Evolutionary conservation across 805 yeast species (phyloP), one percentile per base, ranked within the genome.

Genomic region (Ogataea ganodermae): DNA sequence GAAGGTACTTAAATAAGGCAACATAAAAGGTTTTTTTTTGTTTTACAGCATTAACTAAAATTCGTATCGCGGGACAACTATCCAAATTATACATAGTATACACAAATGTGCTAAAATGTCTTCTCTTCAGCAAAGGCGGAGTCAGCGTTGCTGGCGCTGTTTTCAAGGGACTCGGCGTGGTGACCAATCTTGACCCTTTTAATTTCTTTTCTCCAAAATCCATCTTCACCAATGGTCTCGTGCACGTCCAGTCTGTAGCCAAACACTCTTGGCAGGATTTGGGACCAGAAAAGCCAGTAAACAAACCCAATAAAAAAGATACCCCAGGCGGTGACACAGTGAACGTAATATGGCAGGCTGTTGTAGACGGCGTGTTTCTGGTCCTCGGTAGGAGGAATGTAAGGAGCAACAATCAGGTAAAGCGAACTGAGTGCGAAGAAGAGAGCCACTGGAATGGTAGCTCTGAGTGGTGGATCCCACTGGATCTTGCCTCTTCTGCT

Each of bases 321-420:
- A 54, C 85, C 90, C 82, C 89, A 78, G 10, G 90, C 83, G n/a
- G 85, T 88, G 42, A 86, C 94, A 62, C 89, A 83, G 64, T 55
- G 59, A 4, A 53, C 35, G 75, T 81, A 87, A 69, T 87, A 87
- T 23, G 95, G 95, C 58, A 87, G 70, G 42, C 64, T 55, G n/a
- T 79, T 66, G 72, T 87, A 87, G 45, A 87, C 90, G 30, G 76
- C 72, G 27, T 40, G 43, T 16, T 40, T 40, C 67, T 85, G 84
- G 28, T 84, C 86, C 16, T 60, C 72, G 17, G 73, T 61, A 40
- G 95, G 95, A 37, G 94, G 89, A 51, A 87, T 75, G 62, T 84
- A 87, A 42, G 95, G 95, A 26, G 92, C 91, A 47, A 80, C 78
- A 45, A 86, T 75, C 59, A 87, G 72, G 62, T 86, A 87, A 24